Conservation (phyloP, 2,329 filamentous ascomycete species). For the Cyphellophora europaea region DNA sequence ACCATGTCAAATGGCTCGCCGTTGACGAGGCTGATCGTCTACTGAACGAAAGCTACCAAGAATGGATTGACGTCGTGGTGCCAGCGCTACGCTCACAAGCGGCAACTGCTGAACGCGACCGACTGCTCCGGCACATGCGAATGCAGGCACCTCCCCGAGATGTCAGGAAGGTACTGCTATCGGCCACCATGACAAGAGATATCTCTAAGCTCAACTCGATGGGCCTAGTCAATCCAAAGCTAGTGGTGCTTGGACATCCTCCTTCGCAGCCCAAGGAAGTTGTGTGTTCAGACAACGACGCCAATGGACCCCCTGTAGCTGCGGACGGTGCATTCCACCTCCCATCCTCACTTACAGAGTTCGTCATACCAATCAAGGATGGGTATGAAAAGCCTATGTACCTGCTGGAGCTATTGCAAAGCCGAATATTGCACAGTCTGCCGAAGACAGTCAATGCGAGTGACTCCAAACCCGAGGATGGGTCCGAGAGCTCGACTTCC, state of each 20-base stretch:
- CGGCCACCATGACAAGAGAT: conserved; percentile 91
- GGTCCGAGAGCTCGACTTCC: conserved; percentile 16
- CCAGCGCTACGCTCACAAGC: conserved; percentile 71
- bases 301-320: conserved; percentile 4
- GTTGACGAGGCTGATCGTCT: conserved; percentile 93
- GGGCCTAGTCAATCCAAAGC: conserved; percentile 54
- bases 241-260: conserved; percentile 40
- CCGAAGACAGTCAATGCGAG: neutral
- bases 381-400: conserved; percentile 71
- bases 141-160: conserved; percentile 62
- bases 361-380: conserved; percentile 59
- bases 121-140: conserved; percentile 63
- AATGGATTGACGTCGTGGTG: conserved; percentile 69
- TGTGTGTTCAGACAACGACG: conserved; percentile 7
- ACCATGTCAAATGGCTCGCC: conserved; percentile 73
- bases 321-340: conserved; percentile 41
- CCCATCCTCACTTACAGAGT: conserved; percentile 55
- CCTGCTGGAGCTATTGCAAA: conserved; percentile 65
- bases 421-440: conserved; percentile 29
- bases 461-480: conserved; percentile 17
- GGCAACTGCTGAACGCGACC: conserved; percentile 82
- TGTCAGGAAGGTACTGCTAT: conserved; percentile 62
- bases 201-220: conserved; percentile 77
- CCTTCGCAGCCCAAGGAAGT: conserved; percentile 12
- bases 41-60: conserved; percentile 82